Conservation (phyloP, 106 monocot species). For the Phalaenopsis aphrodite region DNA sequence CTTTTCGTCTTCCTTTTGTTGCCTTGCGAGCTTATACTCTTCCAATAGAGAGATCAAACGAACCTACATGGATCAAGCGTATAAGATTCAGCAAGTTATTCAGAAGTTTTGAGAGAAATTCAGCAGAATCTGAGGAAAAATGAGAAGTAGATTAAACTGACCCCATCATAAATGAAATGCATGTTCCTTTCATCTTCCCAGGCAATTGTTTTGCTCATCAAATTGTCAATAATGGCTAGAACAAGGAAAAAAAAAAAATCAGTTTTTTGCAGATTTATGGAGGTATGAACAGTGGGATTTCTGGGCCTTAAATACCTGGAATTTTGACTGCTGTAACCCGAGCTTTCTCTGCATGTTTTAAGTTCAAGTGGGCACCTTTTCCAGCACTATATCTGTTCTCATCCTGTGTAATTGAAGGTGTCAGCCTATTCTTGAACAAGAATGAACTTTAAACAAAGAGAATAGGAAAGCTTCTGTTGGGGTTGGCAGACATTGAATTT, state of each 20-base stretch:
- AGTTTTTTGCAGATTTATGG: not conserved
- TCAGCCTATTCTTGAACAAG: slow-evolving; percentile 5
- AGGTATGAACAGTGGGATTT: not conserved
- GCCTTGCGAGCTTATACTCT: slow-evolving; percentile 65
- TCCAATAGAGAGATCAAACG: slow-evolving; percentile 75
- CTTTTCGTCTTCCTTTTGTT: slow-evolving; percentile 87
- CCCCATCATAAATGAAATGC: slow-evolving; percentile 23
- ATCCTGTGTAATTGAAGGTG: slow-evolving; percentile 33
- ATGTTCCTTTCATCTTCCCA: slow-evolving; percentile 23
- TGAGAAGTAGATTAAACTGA: slow-evolving; percentile 9
- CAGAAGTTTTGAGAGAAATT: not conserved
- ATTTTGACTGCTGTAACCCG: slow-evolving; percentile 59
- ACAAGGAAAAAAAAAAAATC: not conserved
- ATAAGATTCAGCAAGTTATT: not conserved
- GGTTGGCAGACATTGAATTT: not conserved
- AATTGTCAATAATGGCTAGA: slow-evolving; percentile 22
- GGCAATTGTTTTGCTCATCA: slow-evolving; percentile 12
- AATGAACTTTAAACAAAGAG: not conserved
- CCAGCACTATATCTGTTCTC: slow-evolving; percentile 63
- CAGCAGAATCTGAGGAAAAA: too few species aligned
- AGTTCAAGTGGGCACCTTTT: slow-evolving; percentile 76
- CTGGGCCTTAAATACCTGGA: slow-evolving; percentile 37
- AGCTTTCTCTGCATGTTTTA: slow-evolving; percentile 92
- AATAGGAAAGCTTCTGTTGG: not conserved
- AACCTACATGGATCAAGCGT: slow-evolving; percentile 33